Evolutionary conservation across 345 rosid species (phyloP).

Genomic region (Eucalyptus pauciflora): DNA sequence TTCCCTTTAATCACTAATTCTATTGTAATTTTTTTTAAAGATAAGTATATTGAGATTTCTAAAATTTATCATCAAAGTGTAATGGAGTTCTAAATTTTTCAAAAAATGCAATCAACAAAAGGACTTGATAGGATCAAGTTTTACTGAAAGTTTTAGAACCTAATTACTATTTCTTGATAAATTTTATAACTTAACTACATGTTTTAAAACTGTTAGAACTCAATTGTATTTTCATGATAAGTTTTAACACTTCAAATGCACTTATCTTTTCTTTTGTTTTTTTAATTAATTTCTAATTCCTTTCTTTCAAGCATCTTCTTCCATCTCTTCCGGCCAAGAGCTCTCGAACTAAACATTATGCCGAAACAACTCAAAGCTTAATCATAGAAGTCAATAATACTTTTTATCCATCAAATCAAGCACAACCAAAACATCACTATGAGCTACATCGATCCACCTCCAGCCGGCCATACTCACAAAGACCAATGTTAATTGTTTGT

Average conservation of each 20-base stretch:
- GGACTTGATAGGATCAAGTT: neutral
- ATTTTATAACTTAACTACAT: neutral
- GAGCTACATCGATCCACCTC: neutral
- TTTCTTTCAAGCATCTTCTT: neutral
- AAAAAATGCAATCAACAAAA: neutral
- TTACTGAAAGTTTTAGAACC: accelerated
- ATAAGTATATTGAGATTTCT: neutral
- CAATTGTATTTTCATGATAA: neutral
- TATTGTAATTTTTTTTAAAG: neutral
- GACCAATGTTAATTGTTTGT: neutral
- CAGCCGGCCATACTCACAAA: neutral
- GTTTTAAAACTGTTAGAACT: neutral
- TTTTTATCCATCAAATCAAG: neutral
- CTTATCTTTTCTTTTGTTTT: neutral
- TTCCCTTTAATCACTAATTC: neutral
- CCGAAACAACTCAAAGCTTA: neutral
- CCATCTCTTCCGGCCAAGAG: neutral
- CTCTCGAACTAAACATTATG: neutral
- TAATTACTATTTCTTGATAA: too few species aligned
- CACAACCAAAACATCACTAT: neutral
- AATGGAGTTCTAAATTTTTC: neutral
- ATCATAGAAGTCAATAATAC: neutral
- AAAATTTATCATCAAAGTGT: too few species aligned
- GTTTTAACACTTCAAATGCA: neutral
- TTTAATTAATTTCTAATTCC: too few species aligned